A percentile compares a stretch with the other conserved stretches of the same genome.
Evolutionary conservation across 495 filamentous ascomycete genomes (phyloP).

Genomic region (Talaromyces adpressus): DNA sequence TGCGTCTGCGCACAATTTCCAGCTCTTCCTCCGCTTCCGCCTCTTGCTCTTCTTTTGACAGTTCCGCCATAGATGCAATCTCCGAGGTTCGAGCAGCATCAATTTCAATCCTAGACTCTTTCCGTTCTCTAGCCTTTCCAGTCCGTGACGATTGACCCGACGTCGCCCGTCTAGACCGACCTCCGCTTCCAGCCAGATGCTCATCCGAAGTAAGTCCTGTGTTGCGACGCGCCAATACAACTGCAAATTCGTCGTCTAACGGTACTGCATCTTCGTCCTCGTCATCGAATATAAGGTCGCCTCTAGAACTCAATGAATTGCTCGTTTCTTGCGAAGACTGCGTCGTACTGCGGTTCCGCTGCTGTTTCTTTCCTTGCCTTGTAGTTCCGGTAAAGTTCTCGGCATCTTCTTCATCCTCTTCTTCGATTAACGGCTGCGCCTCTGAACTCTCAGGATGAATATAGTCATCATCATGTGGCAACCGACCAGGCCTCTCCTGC

Average conservation of each 20-base stretch:
- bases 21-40: conserved; percentile 61
- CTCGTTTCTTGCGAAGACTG: conserved; percentile 72
- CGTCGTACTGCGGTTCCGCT: conserved; percentile 70
- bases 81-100: conserved; percentile 20
- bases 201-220: conserved; percentile 60
- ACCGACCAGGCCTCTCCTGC: conserved; percentile 71
- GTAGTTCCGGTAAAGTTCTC: conserved; percentile 10
- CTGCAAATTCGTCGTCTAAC: conserved; percentile 86
- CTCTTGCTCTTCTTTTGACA: conserved; percentile 71
- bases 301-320: conserved; percentile 88
- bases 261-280: conserved; percentile 91
- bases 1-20: conserved; percentile 59
- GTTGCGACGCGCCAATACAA: conserved; percentile 61
- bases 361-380: conserved; percentile 26
- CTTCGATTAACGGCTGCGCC: conserved; percentile 65
- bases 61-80: conserved; percentile 56
- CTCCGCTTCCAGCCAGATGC: conserved; percentile 61
- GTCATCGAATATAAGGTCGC: conserved; percentile 89
- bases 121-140: conserved; percentile 12
- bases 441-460: conserved; percentile 29
- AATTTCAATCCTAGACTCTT: conserved; percentile 19
- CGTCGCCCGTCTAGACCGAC: conserved; percentile 50
- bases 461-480: conserved; percentile 27
- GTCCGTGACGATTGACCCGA: conserved; percentile 33
- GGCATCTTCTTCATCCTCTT: conserved; percentile 47